Evolutionary conservation across 345 rosid genomes (phyloP).

Genomic region (Aethionema arabicum): DNA sequence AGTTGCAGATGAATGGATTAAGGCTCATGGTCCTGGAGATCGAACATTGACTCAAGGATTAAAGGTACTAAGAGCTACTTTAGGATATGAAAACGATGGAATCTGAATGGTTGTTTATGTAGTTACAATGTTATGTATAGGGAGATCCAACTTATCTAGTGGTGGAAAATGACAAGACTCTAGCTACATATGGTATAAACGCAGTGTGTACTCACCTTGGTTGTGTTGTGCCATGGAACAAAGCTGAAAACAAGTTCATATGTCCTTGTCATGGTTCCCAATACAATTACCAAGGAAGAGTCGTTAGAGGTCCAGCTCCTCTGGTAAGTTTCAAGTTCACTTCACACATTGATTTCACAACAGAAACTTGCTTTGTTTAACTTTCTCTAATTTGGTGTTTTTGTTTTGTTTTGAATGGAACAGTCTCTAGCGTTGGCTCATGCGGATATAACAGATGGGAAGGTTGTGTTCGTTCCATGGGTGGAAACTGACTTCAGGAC

Average conservation of each 20-base stretch:
- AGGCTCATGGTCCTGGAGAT: constrained; percentile 86
- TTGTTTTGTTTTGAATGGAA: not conserved
- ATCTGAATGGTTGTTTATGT: constrained; percentile 2
- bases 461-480: constrained; percentile 92
- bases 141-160: constrained; percentile 98
- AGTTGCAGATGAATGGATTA: constrained; percentile 68
- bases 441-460: constrained; percentile 69
- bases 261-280: constrained; percentile 99
- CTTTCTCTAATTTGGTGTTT: not conserved
- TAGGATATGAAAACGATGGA: not conserved
- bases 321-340: constrained; percentile 52
- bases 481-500: constrained; percentile 95
- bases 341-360: not conserved
- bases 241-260: constrained; percentile 85
- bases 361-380: not conserved
- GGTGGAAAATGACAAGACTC: constrained; percentile 81
- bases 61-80: constrained; percentile 47
- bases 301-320: constrained; percentile 97
- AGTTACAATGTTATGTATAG: constrained; percentile 31
- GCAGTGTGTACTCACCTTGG: constrained; percentile 96
- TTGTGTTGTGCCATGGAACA: constrained; percentile 91
- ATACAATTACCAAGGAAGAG: constrained; percentile 93
- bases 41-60: constrained; percentile 83
- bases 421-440: constrained; percentile 96
- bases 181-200: constrained; percentile 78